phyloP scores from a whole-genome alignment of 768 basidiomycete species.

The Lactarius vividus region DNA sequence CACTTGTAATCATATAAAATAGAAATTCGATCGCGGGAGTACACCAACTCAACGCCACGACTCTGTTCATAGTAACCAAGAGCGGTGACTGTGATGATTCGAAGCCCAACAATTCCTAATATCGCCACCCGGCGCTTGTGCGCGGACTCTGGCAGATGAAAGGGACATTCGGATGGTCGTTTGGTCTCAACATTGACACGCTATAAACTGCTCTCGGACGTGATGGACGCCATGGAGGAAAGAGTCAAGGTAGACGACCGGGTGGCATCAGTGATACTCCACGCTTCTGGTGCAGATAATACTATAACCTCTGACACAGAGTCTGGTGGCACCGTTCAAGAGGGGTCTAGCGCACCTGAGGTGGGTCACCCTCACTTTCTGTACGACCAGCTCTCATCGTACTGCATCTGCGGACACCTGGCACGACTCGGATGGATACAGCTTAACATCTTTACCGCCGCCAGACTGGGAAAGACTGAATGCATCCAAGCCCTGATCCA shows the following conservation, averaged over 20 bases:
- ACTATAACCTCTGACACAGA: not conserved
- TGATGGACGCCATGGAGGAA: not conserved
- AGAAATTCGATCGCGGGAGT: not conserved
- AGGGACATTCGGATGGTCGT: not conserved
- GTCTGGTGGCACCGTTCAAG: not conserved
- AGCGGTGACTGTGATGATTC: not conserved
- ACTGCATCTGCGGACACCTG: not conserved
- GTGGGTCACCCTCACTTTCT: not conserved
- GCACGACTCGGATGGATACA: slow-evolving; percentile 28
- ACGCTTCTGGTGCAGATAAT: not conserved
- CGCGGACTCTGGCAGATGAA: not conserved
- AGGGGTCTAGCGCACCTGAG: not conserved
- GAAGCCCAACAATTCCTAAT: not conserved
- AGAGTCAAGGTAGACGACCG: slow-evolving; percentile 3
- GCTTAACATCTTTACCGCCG: slow-evolving; percentile 74
- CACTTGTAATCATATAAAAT: too few relatives aligned
- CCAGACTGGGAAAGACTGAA: slow-evolving; percentile 78
- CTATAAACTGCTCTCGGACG: not conserved
- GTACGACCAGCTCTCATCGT: not conserved
- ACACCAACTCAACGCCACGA: not conserved
- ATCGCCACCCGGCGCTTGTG: not conserved
- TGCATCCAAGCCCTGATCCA: slow-evolving; percentile 62
- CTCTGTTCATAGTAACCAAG: not conserved
- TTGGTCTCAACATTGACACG: not conserved
- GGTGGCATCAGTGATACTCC: slow-evolving; percentile 1